Evolutionary conservation across 768 basidiomycete genomes (phyloP).

Genomic region (Multifurca ochricompacta): DNA sequence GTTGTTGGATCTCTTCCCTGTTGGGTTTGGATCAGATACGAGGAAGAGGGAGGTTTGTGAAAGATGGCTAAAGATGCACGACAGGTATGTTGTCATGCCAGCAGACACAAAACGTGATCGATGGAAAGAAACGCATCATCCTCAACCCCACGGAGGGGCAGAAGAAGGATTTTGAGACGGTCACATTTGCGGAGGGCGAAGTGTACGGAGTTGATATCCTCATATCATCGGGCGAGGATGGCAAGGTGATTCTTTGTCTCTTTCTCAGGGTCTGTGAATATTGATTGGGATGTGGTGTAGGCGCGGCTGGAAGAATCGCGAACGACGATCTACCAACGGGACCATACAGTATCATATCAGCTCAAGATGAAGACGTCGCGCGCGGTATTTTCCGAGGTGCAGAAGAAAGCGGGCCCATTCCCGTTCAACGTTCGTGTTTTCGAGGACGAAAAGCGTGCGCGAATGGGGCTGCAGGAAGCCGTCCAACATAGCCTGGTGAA

Average conservation of each 20-base stretch:
- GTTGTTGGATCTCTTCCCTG: slow-evolving; percentile 19
- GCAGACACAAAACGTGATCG: slow-evolving; percentile 89
- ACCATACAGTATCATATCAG: slow-evolving; percentile 81
- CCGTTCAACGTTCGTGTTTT: slow-evolving; percentile 93
- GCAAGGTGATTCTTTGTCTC: slow-evolving; percentile 51
- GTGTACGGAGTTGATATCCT: slow-evolving; percentile 94
- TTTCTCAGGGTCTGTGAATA: background rate
- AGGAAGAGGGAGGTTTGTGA: background rate
- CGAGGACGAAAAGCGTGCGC: slow-evolving; percentile 92
- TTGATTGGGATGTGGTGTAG: slow-evolving; percentile 32
- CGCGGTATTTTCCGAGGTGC: slow-evolving; percentile 93
- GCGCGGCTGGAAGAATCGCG: slow-evolving; percentile 83
- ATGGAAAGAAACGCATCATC: slow-evolving; percentile 94
- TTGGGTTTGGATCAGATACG: background rate
- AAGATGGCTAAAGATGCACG: slow-evolving; percentile 13
- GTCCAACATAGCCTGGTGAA: slow-evolving; percentile 91
- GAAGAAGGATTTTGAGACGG: slow-evolving; percentile 77
- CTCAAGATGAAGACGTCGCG: slow-evolving; percentile 98
- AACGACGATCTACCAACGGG: slow-evolving; percentile 90
- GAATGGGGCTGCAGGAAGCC: slow-evolving; percentile 93
- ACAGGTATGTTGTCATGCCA: slow-evolving; percentile 92
- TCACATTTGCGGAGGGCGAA: slow-evolving; percentile 85
- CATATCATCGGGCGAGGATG: slow-evolving; percentile 80
- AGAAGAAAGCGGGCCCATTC: slow-evolving; percentile 97
- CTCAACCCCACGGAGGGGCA: slow-evolving; percentile 81